Base-by-base conservation (phyloP, 257 asterid genomes). In the Rubia yunnanensis region DNA sequence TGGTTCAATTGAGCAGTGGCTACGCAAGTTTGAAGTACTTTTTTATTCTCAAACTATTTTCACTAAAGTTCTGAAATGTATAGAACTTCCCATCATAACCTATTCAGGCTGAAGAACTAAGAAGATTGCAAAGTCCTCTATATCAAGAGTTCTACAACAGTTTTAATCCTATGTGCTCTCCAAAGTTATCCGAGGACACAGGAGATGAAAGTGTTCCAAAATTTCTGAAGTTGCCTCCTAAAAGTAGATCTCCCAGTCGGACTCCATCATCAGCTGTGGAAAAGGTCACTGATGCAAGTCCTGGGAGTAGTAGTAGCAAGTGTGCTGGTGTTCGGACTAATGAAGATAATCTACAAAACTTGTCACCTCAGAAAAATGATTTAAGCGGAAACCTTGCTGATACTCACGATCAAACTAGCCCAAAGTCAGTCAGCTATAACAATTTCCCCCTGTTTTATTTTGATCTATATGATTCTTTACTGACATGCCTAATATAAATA, bases 211-310 rank as follows among this genome's bases (percentile, higher is more conserved):
- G 48, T 70, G 50, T 71, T 58, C 55, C 79, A 23, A 79, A 69
- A 7, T 58, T 63, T 60, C 70, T 79, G 73, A 76, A 74, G 64
- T 62, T 79, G 61, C 84, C 84, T 63, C 81, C 79, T 7, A 79
- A 76, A 66, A 79, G 77, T 66, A 66, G 77, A 73, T 79, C 84
- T 52, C 81, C 84, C 31, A 70, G 74, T 60, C 74, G n/a, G 66
- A 77, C 70, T 60, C 77, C 77, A 1, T 64, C 76, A 30, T 48
- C 77, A 26, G 71, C 66, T 59, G 67, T 71, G 55, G 76, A 71
- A 18, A 24, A 28, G 46, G 66, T 59, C 13, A 54, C 59, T 67
- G 73, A 70, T 66, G 58, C 75, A 64, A 79, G 84, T 65, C 81
- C 84, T 9, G 77, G 81, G 20, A 79, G 84, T 64, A 60, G 69